Evolutionary conservation across 2,329 filamentous ascomycete species (phyloP).

Genomic region (Phialophora expanda): DNA sequence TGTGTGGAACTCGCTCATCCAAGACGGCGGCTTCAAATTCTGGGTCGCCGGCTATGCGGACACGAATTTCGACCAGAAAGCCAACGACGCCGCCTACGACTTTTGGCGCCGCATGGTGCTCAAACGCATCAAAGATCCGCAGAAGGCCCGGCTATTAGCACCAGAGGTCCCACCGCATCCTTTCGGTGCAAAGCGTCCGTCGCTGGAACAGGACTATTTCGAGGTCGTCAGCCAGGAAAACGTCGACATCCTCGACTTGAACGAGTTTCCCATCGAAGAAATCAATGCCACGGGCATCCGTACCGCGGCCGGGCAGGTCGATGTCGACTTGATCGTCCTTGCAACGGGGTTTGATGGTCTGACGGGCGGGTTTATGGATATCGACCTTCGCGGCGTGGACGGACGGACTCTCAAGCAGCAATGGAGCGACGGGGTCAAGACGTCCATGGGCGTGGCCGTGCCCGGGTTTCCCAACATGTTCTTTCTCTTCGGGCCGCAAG

Average conservation of each 20-base stretch:
- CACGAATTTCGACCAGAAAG: constrained; percentile 50
- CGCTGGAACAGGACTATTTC: constrained; percentile 58
- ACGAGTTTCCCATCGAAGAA: constrained; percentile 43
- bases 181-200: constrained; percentile 60
- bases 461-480: constrained; percentile 56
- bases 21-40: constrained; percentile 59
- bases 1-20: constrained; percentile 56
- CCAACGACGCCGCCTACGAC: constrained; percentile 60
- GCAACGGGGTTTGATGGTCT: constrained; percentile 53
- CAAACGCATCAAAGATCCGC: constrained; percentile 57
- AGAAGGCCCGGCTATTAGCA: constrained; percentile 58
- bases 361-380: constrained; percentile 49
- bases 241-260: constrained; percentile 55
- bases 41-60: constrained; percentile 60
- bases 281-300: constrained; percentile 18
- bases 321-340: constrained; percentile 49
- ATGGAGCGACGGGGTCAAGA: constrained; percentile 46
- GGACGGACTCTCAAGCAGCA: constrained; percentile 43
- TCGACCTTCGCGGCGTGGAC: constrained; percentile 46
- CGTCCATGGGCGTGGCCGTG: constrained; percentile 51
- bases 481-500: constrained; percentile 61
- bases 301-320: constrained; percentile 50
- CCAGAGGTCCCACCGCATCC: constrained; percentile 59
- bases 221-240: constrained; percentile 55
- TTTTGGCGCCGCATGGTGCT: constrained; percentile 62